Conservation (phyloP, 306 rosid genomes). For the Castanea mollissima region DNA sequence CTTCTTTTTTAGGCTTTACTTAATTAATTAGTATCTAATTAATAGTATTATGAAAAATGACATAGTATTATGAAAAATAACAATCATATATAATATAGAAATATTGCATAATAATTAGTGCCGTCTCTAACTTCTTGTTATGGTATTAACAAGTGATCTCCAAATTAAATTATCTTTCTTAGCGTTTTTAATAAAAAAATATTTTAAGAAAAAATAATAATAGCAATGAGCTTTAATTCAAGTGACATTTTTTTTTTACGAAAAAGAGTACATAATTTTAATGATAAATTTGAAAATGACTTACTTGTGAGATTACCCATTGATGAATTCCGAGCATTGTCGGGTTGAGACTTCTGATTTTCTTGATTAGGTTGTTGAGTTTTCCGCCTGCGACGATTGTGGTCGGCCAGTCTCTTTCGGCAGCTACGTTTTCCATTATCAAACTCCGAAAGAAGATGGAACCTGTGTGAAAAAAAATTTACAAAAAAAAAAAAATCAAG, state of each 20-base stretch:
- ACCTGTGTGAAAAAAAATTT: constrained; percentile 41
- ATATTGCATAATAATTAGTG: background rate
- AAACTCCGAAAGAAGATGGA: constrained; percentile 86
- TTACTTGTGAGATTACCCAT: constrained; percentile 54
- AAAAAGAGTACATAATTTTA: too few relatives aligned
- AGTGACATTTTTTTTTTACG: too few relatives aligned
- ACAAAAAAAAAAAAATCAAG: background rate
- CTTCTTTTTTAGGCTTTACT: background rate
- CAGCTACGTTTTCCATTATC: constrained; percentile 98
- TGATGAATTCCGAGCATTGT: constrained; percentile 24
- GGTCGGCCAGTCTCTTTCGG: constrained; percentile 94
- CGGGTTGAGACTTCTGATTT: constrained; percentile 36
- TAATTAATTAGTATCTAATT: background rate
- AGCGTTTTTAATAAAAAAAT: too few relatives aligned
- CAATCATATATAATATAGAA: background rate
- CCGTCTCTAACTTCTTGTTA: background rate
- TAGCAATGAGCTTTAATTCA: too few relatives aligned
- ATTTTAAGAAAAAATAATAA: too few relatives aligned
- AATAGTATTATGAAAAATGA: background rate
- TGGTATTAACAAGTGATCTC: too few relatives aligned
- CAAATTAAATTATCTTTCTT: too few relatives aligned
- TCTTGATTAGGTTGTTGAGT: constrained; percentile 67
- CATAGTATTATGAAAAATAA: too few relatives aligned
- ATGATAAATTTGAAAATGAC: background rate
- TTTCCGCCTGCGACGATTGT: constrained; percentile 94